Evolutionary conservation across 2,329 filamentous ascomycete genomes (phyloP), one percentile per base, ranked within the genome.

Genomic region (Lachnellula occidentalis): DNA sequence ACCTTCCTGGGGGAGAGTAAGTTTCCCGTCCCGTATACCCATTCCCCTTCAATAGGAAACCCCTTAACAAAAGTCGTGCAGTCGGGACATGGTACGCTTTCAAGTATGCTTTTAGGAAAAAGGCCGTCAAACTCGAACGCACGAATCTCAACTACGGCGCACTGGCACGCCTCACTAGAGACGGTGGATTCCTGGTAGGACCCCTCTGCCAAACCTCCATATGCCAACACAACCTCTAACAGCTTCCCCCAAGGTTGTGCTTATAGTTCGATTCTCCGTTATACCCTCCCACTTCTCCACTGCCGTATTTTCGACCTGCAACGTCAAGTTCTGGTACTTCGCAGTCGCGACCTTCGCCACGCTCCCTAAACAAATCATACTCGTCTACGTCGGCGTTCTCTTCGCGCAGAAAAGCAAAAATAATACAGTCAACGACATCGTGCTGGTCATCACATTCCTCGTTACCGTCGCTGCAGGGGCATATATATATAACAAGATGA

Each of bases 231-330:
- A 11, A 14, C 12, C 46, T 48, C 56, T 56, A 19, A 48, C 45
- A 17, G 14, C 36, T 15, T 11, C 27, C 27, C 12, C 27, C 8
- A 36, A 71, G 70, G 69, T 74, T 46, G 68, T 74, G 21, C 67
- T 74, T 48, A 61, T 73, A 15, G 72, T 74, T 49, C 71, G 72
- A 27, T 70, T 74, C 50, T 73, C 71, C 43, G 64, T 72, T 36
- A 69, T 74, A 27, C 72, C 72, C 14, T 70, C 71, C 11, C 72
- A 74, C 58, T 71, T 74, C 60, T 72, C 70, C 4, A 74, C 72
- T 1, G 72, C 72, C n/a, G 71, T 74, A 27, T 74, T 74, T 56
- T 70, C 72, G 9, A 72, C 71, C 27, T 73, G 71, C 63, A 69
- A 72, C 52, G 71, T 74, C 37, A 70, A 67, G 46, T 74, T 74